A percentile compares a stretch with the other conserved stretches of the same genome.
These are phyloP conservation scores for Panicum miliaceum DNA, from an alignment of 176 grass and related monocot genomes.

Conservation along the genomic window DNA sequence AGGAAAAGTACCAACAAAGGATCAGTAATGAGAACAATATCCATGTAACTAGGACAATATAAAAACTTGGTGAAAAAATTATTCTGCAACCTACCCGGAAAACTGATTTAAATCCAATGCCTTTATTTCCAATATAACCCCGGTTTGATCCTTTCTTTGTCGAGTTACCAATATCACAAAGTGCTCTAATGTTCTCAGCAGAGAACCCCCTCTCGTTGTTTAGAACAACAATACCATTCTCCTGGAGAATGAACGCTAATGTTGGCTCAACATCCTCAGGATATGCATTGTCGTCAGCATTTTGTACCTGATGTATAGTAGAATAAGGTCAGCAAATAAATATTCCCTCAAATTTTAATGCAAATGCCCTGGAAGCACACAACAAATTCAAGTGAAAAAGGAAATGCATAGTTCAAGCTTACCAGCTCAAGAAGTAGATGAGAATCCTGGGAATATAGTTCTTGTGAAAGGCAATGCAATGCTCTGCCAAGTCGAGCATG, in stretches of 20 bases:
- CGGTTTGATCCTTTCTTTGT: slow-evolving; percentile 88
- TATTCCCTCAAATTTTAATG: slow-evolving; percentile 7
- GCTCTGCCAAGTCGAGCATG: slow-evolving; percentile 98
- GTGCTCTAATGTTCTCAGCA: slow-evolving; percentile 90
- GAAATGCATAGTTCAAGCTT: slow-evolving; percentile 43
- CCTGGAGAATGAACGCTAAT: slow-evolving; percentile 89
- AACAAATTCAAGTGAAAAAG: slow-evolving; percentile 33
- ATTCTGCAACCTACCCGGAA: slow-evolving; percentile 77
- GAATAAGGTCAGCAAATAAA: slow-evolving; percentile 43
- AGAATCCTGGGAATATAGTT: slow-evolving; percentile 97
- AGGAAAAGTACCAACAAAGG: background rate
- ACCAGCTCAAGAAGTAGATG: slow-evolving; percentile 96
- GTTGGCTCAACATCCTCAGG: slow-evolving; percentile 76
- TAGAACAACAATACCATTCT: slow-evolving; percentile 80
- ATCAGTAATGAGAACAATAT: background rate
- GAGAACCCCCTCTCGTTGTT: slow-evolving; percentile 92
- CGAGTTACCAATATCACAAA: slow-evolving; percentile 95
- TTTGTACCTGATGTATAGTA: slow-evolving; percentile 75
- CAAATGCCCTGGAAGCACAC: background rate
- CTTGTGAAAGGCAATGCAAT: slow-evolving; percentile 94
- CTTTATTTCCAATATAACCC: slow-evolving; percentile 98
- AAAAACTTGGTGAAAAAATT: slow-evolving; percentile 18
- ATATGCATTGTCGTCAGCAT: slow-evolving; percentile 97
- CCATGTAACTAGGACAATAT: background rate
- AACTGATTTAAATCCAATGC: slow-evolving; percentile 99